Evolutionary conservation across 1,284 basidiomycete genomes (phyloP).

Genomic region (Fistulinella staudtii): DNA sequence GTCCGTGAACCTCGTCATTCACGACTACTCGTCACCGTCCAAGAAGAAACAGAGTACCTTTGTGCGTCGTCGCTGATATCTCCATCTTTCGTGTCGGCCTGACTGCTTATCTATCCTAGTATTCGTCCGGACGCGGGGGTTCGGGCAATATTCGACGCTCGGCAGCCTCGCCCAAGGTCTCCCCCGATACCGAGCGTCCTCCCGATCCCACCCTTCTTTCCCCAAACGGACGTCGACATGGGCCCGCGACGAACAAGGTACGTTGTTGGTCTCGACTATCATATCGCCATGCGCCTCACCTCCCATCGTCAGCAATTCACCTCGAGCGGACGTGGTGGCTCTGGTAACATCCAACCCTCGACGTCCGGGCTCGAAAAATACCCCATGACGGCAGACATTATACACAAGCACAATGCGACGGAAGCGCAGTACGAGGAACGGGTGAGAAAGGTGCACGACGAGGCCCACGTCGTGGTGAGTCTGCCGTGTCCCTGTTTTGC

Average conservation of each 20-base stretch:
- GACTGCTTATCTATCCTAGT: constrained; percentile 26
- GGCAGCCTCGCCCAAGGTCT: constrained; percentile 34
- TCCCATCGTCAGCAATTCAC: no score
- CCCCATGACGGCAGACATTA: constrained; percentile 35
- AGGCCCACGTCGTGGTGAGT: constrained; percentile 39
- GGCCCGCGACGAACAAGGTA: constrained; percentile 30
- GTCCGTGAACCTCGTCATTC: not conserved
- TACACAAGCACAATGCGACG: constrained; percentile 22
- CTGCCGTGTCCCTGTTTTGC: not conserved
- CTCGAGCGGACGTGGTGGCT: constrained; percentile 72
- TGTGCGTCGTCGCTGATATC: constrained; percentile 26
- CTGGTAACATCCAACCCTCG: constrained; percentile 71
- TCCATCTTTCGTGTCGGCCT: not conserved
- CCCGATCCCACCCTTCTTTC: constrained; percentile 40
- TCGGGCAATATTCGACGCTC: constrained; percentile 58
- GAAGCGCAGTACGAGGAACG: constrained; percentile 39
- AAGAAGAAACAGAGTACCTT: constrained; percentile 35
- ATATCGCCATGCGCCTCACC: no score
- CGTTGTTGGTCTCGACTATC: no score
- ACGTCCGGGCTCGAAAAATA: constrained; percentile 46
- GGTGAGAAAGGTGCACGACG: constrained; percentile 40
- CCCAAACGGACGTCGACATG: constrained; percentile 48
- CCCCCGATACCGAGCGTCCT: no score
- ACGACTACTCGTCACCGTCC: constrained; percentile 20
- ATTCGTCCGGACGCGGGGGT: constrained; percentile 64